Base-by-base conservation (phyloP, 2,329 filamentous ascomycete genomes). In the Pyrenophora graminea region DNA sequence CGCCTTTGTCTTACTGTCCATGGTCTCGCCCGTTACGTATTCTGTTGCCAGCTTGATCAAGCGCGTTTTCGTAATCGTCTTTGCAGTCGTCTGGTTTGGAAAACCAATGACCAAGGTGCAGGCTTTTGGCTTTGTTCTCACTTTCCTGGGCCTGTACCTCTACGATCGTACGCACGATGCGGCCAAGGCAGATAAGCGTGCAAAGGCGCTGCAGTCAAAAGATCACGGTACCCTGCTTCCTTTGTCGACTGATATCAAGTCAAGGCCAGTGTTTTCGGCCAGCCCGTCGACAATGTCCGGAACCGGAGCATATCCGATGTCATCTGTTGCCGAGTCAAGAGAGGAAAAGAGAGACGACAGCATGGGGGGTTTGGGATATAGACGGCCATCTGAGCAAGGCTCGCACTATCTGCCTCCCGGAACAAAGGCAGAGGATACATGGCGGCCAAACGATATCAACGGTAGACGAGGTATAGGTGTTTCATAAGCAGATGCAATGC, bases 1-100 rank as follows among this genome's bases (percentile, higher is more conserved):
- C 47, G 94, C 94, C 0, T 99, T 99, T 69, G 80, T 96, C 18
- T 81, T 99, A 5, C 80, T 99, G 6, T 96, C 91, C 46, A 89
- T 96, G 79, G 89, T 97, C 10, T 96, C 91, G 0, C 94, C 94
- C 0, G 94, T 99, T 32, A 97, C 94, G 0, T 99, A 99, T 77
- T 96, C 91, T 0, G 93, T 99, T 32, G 94, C 94, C 31, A 95
- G 89, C 49, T 80, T 99, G 55, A 94, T 99, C 75, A 99, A 99
- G 77, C 88, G 94, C 41, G 94, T 99, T 10, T 97, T 96, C 68
- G 93, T 99, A 67, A 96, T 99, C 64, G 84, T 94, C 52, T 88
- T 96, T 63, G 91, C 94, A 6, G 93, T 99, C 56, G 77, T 97
- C 61, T 99, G 94, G 94, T 99, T 97, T 76, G 88, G 91, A 58